These are phyloP conservation scores for Ampelocalamus luodianensis DNA, from an alignment of 176 grass and related monocot species.

Conservation along the genomic window DNA sequence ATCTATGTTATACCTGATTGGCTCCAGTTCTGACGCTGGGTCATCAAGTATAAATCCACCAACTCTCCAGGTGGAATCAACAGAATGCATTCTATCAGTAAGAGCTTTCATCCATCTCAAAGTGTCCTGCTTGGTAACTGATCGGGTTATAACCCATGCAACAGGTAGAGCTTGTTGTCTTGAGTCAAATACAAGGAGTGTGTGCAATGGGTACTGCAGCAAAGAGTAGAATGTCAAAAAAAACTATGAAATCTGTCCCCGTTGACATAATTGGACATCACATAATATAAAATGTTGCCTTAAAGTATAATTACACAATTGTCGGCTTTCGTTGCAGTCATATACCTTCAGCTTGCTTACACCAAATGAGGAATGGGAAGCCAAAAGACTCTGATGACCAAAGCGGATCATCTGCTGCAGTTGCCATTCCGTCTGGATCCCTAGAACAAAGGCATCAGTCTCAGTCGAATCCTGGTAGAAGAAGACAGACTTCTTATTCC, in stretches of 20 bases:
- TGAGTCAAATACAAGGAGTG: slow-evolving; percentile 86
- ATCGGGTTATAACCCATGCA: slow-evolving; percentile 93
- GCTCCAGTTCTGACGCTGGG: slow-evolving; percentile 76
- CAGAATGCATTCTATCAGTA: slow-evolving; percentile 63
- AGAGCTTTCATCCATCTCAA: slow-evolving; percentile 89
- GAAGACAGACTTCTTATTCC: slow-evolving; percentile 87
- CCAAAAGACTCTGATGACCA: slow-evolving; percentile 75
- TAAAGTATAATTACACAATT: slow-evolving; percentile 28
- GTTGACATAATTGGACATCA: not conserved
- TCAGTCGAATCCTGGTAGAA: slow-evolving; percentile 85
- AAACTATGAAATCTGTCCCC: not conserved
- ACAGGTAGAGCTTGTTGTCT: slow-evolving; percentile 81
- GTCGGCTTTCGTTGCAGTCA: not conserved
- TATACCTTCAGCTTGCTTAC: slow-evolving; percentile 95
- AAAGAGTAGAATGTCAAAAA: slow-evolving; percentile 42
- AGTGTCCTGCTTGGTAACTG: slow-evolving; percentile 78
- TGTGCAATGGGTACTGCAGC: slow-evolving; percentile 85
- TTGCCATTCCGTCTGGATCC: slow-evolving; percentile 93
- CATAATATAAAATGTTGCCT: slow-evolving; percentile 9
- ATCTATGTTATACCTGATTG: slow-evolving; percentile 63
- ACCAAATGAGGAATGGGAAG: slow-evolving; percentile 79
- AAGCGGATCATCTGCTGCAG: slow-evolving; percentile 90
- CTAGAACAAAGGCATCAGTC: slow-evolving; percentile 74
- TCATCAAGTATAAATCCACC: slow-evolving; percentile 80
- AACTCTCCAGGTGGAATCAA: slow-evolving; percentile 70